Evolutionary conservation across 73 alveolate species (phyloP).

Genomic region (Tetrahymena borealis): DNA sequence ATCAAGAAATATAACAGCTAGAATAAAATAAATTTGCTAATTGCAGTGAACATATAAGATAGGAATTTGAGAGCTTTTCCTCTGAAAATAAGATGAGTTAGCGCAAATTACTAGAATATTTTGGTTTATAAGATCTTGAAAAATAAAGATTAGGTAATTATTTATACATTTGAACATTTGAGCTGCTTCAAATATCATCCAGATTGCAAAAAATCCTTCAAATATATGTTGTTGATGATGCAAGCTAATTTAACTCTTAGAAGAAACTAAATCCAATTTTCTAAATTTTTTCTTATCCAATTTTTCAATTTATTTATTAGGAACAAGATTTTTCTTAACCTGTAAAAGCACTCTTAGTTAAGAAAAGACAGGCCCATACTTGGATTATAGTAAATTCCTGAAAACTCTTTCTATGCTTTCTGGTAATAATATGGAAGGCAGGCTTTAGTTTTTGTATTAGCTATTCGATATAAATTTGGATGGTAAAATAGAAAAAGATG

Average conservation of each 20-base stretch:
- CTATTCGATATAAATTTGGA: constrained; percentile 38
- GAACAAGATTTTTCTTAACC: constrained; percentile 29
- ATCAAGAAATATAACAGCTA: background rate
- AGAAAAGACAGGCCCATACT: constrained; percentile 42
- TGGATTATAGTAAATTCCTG: constrained; percentile 33
- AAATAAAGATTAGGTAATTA: constrained; percentile 30
- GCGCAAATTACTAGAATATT: constrained; percentile 32
- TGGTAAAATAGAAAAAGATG: constrained; percentile 47
- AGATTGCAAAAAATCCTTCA: no score
- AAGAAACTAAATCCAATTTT: no score
- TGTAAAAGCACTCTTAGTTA: constrained; percentile 28
- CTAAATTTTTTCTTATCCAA: background rate
- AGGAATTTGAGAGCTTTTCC: constrained; percentile 38
- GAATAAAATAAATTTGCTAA: background rate
- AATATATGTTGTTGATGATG: no score
- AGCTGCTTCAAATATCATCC: no score
- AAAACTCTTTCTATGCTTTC: constrained; percentile 40
- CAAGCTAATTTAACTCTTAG: background rate
- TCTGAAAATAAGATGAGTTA: constrained; percentile 42
- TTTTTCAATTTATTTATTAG: background rate
- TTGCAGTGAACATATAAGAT: constrained; percentile 15
- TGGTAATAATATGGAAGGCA: constrained; percentile 24
- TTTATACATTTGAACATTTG: no score
- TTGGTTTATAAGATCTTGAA: constrained; percentile 35
- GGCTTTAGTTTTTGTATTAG: constrained; percentile 27